phyloP scores from a whole-genome alignment of 202 grass and related monocot genomes.

The Elaeis oleifera region DNA sequence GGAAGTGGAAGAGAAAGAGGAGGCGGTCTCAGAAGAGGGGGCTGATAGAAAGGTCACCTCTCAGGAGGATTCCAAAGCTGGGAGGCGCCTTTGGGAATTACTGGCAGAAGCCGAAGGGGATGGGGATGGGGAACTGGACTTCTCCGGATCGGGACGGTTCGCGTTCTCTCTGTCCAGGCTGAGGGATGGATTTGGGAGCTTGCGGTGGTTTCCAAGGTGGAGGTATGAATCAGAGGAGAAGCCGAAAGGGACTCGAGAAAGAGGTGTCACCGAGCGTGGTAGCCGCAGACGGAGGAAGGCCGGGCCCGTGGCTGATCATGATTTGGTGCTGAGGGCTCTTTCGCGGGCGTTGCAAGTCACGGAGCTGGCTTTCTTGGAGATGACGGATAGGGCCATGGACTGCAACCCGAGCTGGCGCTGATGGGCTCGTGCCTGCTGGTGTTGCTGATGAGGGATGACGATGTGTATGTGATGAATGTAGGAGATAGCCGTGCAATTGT shows the following conservation, averaged over 20 bases:
- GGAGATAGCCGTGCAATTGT: slow-evolving; percentile 16
- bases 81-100: slow-evolving; percentile 66
- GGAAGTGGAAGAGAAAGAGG: slow-evolving; percentile 1
- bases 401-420: slow-evolving; percentile 12
- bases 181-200: slow-evolving; percentile 23
- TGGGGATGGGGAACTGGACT: slow-evolving; percentile 62
- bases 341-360: slow-evolving; percentile 3
- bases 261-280: not conserved
- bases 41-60: not conserved
- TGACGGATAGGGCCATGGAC: not conserved
- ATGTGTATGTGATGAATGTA: slow-evolving; percentile 23
- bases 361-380: slow-evolving; percentile 6
- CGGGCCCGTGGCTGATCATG: slow-evolving; percentile 52
- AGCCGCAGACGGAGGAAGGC: slow-evolving; percentile 23
- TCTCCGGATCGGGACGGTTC: slow-evolving; percentile 69
- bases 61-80: slow-evolving; percentile 11
- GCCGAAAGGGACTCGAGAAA: slow-evolving; percentile 26
- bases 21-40: slow-evolving; percentile 4
- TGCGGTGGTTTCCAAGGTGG: slow-evolving; percentile 37
- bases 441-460: slow-evolving; percentile 18
- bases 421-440: slow-evolving; percentile 21
- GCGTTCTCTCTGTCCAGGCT: slow-evolving; percentile 63
- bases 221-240: slow-evolving; percentile 32
- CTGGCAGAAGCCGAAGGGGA: slow-evolving; percentile 48
- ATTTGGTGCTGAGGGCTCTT: slow-evolving; percentile 7